These are phyloP conservation scores for Aspergillus brasiliensis DNA, from an alignment of 2,329 filamentous ascomycete species.

Conservation along the genomic window DNA sequence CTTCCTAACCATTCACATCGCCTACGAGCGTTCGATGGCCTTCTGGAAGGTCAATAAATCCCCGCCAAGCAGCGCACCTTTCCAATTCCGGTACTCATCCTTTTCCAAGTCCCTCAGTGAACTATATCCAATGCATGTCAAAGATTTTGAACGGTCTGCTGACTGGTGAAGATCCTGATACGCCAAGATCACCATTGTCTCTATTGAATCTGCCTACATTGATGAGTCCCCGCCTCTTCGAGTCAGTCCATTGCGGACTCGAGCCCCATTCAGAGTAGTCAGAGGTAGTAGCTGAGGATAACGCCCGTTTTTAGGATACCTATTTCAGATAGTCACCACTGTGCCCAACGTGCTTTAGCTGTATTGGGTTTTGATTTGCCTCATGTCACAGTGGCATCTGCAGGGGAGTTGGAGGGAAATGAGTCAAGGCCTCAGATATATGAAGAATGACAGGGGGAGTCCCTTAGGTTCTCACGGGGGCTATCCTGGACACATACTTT, in stretches of 20 bases:
- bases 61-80: conserved; percentile 11
- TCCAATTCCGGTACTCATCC: conserved; percentile 11
- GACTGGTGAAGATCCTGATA: conserved; percentile 2
- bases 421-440: neutral
- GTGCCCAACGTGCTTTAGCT: neutral
- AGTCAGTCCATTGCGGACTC: neutral
- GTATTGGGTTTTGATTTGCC: neutral
- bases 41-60: conserved; percentile 20
- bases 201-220: neutral
- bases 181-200: neutral
- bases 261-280: neutral
- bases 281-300: neutral
- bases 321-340: neutral
- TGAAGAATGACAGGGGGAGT: neutral
- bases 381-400: neutral
- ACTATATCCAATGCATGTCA: neutral
- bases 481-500: neutral
- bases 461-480: neutral
- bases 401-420: neutral
- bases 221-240: neutral
- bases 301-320: neutral
- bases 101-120: neutral
- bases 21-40: conserved; percentile 10
- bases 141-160: conserved; percentile 11
- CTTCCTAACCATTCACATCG: neutral